Percentiles rank a stretch among this genome's conserved stretches.
These are phyloP conservation scores for Quercus dentata DNA, from an alignment of 306 rosid genomes.

Conservation along the genomic window DNA sequence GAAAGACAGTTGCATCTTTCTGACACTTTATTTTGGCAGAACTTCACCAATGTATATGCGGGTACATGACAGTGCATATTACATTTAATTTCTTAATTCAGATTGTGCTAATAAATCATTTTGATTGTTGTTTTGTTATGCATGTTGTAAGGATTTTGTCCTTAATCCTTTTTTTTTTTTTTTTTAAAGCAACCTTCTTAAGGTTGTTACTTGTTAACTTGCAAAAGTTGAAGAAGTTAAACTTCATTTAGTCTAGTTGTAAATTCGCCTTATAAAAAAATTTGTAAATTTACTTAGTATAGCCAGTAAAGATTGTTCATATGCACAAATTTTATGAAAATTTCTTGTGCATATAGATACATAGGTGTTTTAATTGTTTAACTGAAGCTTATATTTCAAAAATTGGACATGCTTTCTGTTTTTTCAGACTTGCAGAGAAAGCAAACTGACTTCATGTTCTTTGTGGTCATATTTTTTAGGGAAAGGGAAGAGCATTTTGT, in stretches of 20 bases:
- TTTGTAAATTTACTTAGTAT: background rate
- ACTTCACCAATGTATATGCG: too few relatives aligned
- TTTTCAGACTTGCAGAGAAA: slow-evolving; percentile 4
- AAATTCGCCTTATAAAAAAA: too few relatives aligned
- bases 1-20: background rate
- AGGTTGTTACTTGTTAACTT: background rate
- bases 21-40: too few relatives aligned
- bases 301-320: background rate
- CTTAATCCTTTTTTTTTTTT: background rate
- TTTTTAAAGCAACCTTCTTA: background rate
- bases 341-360: background rate
- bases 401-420: background rate
- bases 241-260: background rate
- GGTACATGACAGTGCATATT: too few relatives aligned
- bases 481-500: slow-evolving; percentile 93
- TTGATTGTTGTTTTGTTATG: too few relatives aligned
- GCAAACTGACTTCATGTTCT: slow-evolving; percentile 18
- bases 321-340: background rate
- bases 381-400: background rate
- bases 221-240: background rate
- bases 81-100: too few relatives aligned
- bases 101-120: too few relatives aligned
- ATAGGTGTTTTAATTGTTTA: background rate
- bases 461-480: slow-evolving; percentile 42
- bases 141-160: background rate